phyloP scores from a whole-genome alignment of 306 rosid species.

The Pterocarpus macrocarpus region DNA sequence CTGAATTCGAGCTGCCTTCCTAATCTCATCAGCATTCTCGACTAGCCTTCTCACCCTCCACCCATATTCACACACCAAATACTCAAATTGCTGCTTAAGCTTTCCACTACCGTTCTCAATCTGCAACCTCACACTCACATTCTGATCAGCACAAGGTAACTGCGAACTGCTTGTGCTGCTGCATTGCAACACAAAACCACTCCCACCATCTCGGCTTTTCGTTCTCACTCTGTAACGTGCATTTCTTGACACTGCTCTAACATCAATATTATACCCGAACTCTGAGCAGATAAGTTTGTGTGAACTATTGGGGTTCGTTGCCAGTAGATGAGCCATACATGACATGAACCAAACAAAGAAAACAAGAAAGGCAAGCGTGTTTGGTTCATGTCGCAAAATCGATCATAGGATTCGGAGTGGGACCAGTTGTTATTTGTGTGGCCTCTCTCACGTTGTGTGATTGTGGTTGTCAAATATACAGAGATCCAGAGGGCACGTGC shows the following conservation, averaged over 20 bases:
- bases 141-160: conserved; percentile 49
- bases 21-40: conserved; percentile 69
- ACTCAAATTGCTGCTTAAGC: conserved; percentile 40
- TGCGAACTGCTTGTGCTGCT: conserved; percentile 42
- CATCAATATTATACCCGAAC: conserved; percentile 9
- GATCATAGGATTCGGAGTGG: not conserved
- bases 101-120: conserved; percentile 46
- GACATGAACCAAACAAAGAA: not conserved
- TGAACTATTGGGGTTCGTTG: conserved; percentile 51
- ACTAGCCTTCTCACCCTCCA: conserved; percentile 79
- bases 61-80: conserved; percentile 70
- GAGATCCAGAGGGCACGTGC: conserved; percentile 47
- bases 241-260: conserved; percentile 41
- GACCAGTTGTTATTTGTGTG: conserved; percentile 42
- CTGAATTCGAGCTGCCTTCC: conserved; percentile 68
- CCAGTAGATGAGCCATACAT: conserved; percentile 64
- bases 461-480: conserved; percentile 22
- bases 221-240: conserved; percentile 36
- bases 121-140: conserved; percentile 35
- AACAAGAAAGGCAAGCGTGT: not conserved
- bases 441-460: conserved; percentile 19
- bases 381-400: not conserved
- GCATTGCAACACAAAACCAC: conserved; percentile 49
- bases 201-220: conserved; percentile 1
- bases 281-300: conserved; percentile 47